A percentile compares a stretch with the other conserved stretches of the same genome.
phyloP scores from a whole-genome alignment of 768 basidiomycete species.

The Nidularia sp. region DNA sequence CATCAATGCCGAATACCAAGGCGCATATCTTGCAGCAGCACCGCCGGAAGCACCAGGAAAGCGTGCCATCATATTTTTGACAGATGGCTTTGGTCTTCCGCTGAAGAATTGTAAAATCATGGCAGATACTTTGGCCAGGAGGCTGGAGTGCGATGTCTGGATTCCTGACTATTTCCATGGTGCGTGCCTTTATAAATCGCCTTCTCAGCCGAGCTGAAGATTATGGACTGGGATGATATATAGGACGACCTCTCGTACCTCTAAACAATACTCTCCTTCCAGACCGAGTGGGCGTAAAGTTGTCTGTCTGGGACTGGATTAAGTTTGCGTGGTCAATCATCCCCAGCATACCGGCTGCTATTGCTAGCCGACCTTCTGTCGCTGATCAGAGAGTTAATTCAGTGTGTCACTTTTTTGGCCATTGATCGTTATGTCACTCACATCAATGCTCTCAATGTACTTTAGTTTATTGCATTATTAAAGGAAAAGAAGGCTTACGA shows the following conservation, averaged over 20 bases:
- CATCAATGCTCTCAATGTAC: not conserved
- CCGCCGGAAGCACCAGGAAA: conserved; percentile 9
- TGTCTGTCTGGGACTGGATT: conserved; percentile 23
- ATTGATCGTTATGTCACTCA: not conserved
- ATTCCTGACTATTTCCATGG: conserved; percentile 53
- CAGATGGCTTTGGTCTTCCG: conserved; percentile 51
- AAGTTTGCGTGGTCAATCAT: conserved; percentile 19
- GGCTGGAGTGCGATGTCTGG: conserved; percentile 51
- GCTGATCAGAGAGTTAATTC: conserved; percentile 20
- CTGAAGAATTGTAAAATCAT: conserved; percentile 49
- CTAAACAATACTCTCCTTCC: conserved; percentile 19
- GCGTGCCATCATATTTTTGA: conserved; percentile 41
- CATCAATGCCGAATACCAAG: conserved; percentile 24
- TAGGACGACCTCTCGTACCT: conserved; percentile 26
- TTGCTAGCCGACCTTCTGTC: conserved; percentile 25
- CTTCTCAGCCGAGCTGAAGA: too few species aligned
- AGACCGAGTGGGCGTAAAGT: conserved; percentile 27
- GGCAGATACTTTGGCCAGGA: conserved; percentile 41
- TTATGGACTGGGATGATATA: not conserved
- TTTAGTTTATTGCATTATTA: conserved; percentile 28
- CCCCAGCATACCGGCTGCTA: conserved; percentile 23
- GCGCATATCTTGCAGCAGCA: conserved; percentile 37
- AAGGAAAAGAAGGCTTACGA: conserved; percentile 32
- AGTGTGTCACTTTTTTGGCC: conserved; percentile 6
- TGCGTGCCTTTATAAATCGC: conserved; percentile 4